Evolutionary conservation across 83 land plant genomes (phyloP), one percentile per base, ranked within the genome.

Genomic region (Diphasiastrum complanatum): DNA sequence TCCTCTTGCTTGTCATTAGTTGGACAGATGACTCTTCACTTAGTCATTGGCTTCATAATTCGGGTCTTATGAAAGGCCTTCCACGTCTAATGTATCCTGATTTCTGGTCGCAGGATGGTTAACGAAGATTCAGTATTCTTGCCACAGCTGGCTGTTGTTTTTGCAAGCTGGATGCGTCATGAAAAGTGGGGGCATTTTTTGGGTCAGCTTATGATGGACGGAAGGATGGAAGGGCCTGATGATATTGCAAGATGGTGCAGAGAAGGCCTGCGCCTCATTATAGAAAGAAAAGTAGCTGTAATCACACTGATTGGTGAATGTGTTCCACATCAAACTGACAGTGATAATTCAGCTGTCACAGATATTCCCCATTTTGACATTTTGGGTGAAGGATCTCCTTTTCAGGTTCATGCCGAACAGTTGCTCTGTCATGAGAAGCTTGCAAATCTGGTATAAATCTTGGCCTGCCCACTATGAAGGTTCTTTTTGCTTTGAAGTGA

Each of bases 161-260:
- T 24, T 33, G 63, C 70, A 23, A 33, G 58, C 53, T 67, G 70
- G 70, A 33, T 32, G 20, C 37, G 30, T 38, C 31, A 56, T 58
- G 63, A 56, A 47, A 20, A 22, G 4, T 67, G 62, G 70, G 8
- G 45, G 19, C 24, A n/a, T n/a, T n/a, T n/a, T n/a, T 47, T 47
- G 30, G 11, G 6, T 24, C 16, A 5, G 28, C 2, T 31, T 63
- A 55, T 30, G 29, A 2, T 27, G n/a, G 31, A 29, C 38, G 55
- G 53, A 47, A 22, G 46, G 41, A 22, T 35, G 54, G 11, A 53
- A 64, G 18, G 33, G 12, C 45, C n/a, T 41, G 18, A 41, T 33
- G 68, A 55, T 19, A 54, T 54, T 22, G 59, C 59, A 20, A 57
- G 61, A 28, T 71, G 62, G 68, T 71, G 74, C 69, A 25, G 47